These are phyloP conservation scores for Euryodendron excelsum DNA, from an alignment of 148 eudicot species.

Conservation along the genomic window DNA sequence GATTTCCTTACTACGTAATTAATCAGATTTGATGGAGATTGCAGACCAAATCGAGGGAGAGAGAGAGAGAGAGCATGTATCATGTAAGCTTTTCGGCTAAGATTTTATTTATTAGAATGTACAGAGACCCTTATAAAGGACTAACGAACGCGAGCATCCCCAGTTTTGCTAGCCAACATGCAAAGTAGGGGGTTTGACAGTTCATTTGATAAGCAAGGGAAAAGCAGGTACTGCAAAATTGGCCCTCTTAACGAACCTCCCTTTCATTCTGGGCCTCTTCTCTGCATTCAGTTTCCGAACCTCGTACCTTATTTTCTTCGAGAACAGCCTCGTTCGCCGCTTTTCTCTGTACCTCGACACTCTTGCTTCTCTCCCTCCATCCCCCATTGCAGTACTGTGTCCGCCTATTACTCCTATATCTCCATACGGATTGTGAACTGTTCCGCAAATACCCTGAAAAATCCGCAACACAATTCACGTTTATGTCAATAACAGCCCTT, in stretches of 20 bases:
- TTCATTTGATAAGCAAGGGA: conserved; percentile 33
- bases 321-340: conserved; percentile 82
- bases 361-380: conserved; percentile 80
- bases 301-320: conserved; percentile 96
- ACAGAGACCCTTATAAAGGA: background rate
- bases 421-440: conserved; percentile 27
- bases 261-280: conserved; percentile 96
- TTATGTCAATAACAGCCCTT: too few relatives aligned
- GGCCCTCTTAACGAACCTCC: conserved; percentile 85
- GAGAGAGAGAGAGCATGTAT: background rate
- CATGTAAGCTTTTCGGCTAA: background rate
- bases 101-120: background rate
- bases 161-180: background rate
- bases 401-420: conserved; percentile 33
- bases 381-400: conserved; percentile 27
- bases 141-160: too few relatives aligned
- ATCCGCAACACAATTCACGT: background rate
- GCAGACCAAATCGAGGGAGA: background rate
- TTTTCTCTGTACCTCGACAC: conserved; percentile 87
- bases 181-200: background rate
- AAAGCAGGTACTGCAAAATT: conserved; percentile 28
- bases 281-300: conserved; percentile 93
- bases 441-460: conserved; percentile 52
- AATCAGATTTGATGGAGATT: too few relatives aligned
- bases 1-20: too few relatives aligned